phyloP scores from a whole-genome alignment of 208 protist genomes.

The Novymonas esmeraldas region DNA sequence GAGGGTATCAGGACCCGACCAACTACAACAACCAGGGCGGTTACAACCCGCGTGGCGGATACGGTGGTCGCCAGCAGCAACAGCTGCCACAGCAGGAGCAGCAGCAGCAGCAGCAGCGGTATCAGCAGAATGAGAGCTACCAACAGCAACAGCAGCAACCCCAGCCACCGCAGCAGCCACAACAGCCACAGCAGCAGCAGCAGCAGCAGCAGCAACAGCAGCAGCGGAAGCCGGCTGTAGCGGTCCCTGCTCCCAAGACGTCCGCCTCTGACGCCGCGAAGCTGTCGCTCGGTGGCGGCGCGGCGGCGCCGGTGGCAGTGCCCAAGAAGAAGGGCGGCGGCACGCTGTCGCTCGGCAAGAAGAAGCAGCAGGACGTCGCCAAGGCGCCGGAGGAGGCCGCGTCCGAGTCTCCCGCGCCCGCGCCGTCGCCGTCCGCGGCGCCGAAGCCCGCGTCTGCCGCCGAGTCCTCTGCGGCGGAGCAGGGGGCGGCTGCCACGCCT shows the following conservation, averaged over 20 bases:
- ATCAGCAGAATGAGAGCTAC: slow-evolving; percentile 14
- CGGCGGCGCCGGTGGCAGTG: slow-evolving; percentile 31
- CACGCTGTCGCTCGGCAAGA: slow-evolving; percentile 75
- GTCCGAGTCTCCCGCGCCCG: slow-evolving; percentile 5
- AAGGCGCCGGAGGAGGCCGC: slow-evolving; percentile 16
- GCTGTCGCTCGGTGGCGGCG: slow-evolving; percentile 57
- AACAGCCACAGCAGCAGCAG: slow-evolving; percentile 5
- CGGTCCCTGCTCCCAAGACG: slow-evolving; percentile 18
- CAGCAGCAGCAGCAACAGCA: slow-evolving; percentile 11
- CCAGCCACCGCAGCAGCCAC: background rate
- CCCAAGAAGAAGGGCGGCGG: slow-evolving; percentile 72
- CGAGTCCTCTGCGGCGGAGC: background rate
- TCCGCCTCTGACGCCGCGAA: slow-evolving; percentile 47
- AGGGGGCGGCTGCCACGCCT: background rate
- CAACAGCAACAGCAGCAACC: slow-evolving; percentile 25
- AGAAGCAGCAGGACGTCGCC: slow-evolving; percentile 56
- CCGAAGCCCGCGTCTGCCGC: slow-evolving; percentile 21
- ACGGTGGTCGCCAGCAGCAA: slow-evolving; percentile 8
- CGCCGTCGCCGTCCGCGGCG: slow-evolving; percentile 12
- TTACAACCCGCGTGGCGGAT: slow-evolving; percentile 27
- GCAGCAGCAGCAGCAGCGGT: slow-evolving; percentile 28
- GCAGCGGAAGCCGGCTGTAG: background rate
- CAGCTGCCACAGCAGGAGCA: slow-evolving; percentile 1
- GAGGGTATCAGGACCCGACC: slow-evolving; percentile 17
- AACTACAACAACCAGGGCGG: slow-evolving; percentile 4